phyloP scores from a whole-genome alignment of 2,329 filamentous ascomycete species.

The Rhynchosporium secalis region DNA sequence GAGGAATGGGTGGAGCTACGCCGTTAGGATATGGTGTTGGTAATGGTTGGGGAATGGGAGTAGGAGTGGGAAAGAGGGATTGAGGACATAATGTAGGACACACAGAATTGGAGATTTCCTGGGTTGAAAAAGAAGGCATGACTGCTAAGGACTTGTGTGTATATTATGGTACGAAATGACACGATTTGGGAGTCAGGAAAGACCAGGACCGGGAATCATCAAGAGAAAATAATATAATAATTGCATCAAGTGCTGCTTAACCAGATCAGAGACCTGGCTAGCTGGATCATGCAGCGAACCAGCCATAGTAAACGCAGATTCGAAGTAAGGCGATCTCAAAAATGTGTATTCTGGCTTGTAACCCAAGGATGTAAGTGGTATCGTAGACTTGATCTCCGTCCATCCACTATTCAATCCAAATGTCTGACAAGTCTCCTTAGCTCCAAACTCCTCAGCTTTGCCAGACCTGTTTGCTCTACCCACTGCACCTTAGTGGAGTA shows the following conservation, averaged over 20 bases:
- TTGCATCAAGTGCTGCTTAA: background rate
- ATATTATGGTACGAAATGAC: conserved; percentile 1
- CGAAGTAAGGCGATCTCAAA: too few relatives aligned
- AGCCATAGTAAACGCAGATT: too few relatives aligned
- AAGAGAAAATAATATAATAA: conserved; percentile 5
- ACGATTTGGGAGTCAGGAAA: conserved; percentile 2
- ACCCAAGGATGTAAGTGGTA: too few relatives aligned
- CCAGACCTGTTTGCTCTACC: background rate
- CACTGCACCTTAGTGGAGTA: background rate
- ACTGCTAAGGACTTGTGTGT: background rate
- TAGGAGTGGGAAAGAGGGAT: conserved; percentile 29
- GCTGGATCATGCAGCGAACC: too few relatives aligned
- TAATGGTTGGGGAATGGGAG: conserved; percentile 31
- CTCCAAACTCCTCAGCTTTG: background rate
- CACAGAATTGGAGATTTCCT: background rate
- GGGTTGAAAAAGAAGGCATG: background rate
- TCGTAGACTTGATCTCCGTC: background rate
- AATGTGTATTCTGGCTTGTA: too few relatives aligned
- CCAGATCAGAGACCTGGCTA: too few relatives aligned
- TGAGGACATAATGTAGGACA: conserved; percentile 5
- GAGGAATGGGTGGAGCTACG: conserved; percentile 33
- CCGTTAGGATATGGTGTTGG: conserved; percentile 36
- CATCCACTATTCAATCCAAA: background rate
- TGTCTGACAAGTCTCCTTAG: background rate
- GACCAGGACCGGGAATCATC: background rate